Evolutionary conservation across 2,329 filamentous ascomycete genomes (phyloP).

Genomic region (Ramularia endophylla): DNA sequence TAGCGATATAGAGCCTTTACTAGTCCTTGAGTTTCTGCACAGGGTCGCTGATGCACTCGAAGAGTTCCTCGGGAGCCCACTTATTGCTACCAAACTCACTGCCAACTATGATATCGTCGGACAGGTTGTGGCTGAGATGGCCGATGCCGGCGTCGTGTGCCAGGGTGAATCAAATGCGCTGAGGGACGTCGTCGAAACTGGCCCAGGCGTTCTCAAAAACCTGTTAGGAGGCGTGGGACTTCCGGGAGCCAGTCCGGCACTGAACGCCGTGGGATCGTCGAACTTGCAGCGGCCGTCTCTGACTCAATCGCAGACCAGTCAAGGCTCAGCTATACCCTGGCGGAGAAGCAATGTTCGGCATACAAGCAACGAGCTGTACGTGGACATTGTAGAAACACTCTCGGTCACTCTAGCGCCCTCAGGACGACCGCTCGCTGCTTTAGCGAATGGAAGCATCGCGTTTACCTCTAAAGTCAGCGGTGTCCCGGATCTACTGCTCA

Average conservation of each 20-base stretch:
- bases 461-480: conserved; percentile 95
- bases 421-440: conserved; percentile 76
- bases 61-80: conserved; percentile 84
- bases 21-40: conserved; percentile 91
- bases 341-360: conserved; percentile 86
- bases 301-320: conserved; percentile 20
- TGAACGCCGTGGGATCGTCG: conserved; percentile 17
- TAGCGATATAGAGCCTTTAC: conserved; percentile 78
- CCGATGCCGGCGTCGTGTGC: conserved; percentile 81
- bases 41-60: conserved; percentile 87
- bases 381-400: conserved; percentile 88
- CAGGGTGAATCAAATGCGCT: conserved; percentile 93
- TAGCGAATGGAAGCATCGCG: conserved; percentile 85
- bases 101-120: conserved; percentile 88
- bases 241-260: conserved; percentile 48
- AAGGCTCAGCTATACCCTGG: conserved; percentile 67
- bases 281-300: conserved; percentile 13
- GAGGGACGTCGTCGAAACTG: conserved; percentile 80
- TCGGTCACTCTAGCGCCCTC: conserved; percentile 85
- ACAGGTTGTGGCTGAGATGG: conserved; percentile 92
- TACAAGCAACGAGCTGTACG: conserved; percentile 95
- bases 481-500: conserved; percentile 81
- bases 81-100: conserved; percentile 82
- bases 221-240: conserved; percentile 81
- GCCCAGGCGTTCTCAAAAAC: conserved; percentile 80